phyloP scores from a whole-genome alignment of 2,329 filamentous ascomycete species.

The Taxawa tesnikishii region DNA sequence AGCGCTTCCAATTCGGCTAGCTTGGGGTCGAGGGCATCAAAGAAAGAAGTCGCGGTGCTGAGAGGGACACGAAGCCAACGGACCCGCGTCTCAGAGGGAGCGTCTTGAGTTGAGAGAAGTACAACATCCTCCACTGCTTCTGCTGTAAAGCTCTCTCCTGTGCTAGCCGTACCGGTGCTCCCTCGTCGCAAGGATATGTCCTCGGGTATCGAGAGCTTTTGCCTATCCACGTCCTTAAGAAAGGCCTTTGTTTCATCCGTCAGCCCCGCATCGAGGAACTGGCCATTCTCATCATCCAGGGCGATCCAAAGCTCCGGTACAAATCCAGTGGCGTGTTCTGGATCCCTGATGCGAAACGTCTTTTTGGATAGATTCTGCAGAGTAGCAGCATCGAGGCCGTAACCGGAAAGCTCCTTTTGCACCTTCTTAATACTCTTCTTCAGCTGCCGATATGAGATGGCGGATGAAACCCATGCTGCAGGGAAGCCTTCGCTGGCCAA shows the following conservation, averaged over 20 bases:
- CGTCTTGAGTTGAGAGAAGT: not conserved
- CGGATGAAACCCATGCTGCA: conserved; percentile 55
- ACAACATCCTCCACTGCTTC: not conserved
- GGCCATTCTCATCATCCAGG: conserved; percentile 53
- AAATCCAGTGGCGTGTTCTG: conserved; percentile 26
- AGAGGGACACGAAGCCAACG: conserved; percentile 59
- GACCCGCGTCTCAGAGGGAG: conserved; percentile 1
- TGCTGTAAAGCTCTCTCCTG: not conserved
- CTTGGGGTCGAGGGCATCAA: conserved; percentile 60
- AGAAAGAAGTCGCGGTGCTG: conserved; percentile 68
- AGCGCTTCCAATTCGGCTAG: conserved; percentile 57
- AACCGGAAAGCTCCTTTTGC: conserved; percentile 52
- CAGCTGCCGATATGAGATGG: conserved; percentile 71
- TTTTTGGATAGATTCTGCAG: conserved; percentile 50
- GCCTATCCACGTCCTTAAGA: too few relatives aligned
- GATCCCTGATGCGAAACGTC: not conserved
- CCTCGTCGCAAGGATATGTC: not conserved
- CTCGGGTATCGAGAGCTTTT: too few relatives aligned
- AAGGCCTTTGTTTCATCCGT: conserved; percentile 49
- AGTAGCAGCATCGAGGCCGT: conserved; percentile 62
- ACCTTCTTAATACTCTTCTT: conserved; percentile 85
- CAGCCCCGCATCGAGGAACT: conserved; percentile 55
- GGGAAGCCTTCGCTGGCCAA: conserved; percentile 65
- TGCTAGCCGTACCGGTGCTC: not conserved
- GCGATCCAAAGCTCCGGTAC: conserved; percentile 59